Base-by-base conservation (phyloP, 2,329 filamentous ascomycete genomes). In the Mollisia scopiformis region DNA sequence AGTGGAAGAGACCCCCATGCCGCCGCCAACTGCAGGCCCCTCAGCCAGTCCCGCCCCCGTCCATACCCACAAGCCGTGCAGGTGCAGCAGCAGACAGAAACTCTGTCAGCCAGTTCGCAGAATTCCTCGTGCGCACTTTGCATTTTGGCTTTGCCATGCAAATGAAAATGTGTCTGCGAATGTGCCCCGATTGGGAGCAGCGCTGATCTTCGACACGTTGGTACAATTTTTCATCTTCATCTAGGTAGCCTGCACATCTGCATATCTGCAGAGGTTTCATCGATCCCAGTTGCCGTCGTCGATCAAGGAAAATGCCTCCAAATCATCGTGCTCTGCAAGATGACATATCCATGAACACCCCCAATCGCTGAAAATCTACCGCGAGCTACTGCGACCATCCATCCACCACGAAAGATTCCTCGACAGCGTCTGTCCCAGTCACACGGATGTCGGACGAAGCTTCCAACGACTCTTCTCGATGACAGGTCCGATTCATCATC, bases 261-360 rank as follows among this genome's bases (percentile, higher is more conserved):
- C n/a, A n/a, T 19, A 14, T 25, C 6, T 11, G 16, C 37, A 52
- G 49, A 14, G 23, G 55, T 58, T 58, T 52, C 47, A 58, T 6
- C 33, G 16, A 58, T 58, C 55, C 55, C 55, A 51, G 51, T 27
- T 19, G 10, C 23, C 10, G 16, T 27, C 14, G 41, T 50, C 57
- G 52, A 55, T 51, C 51, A 55, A 55, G 52, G 57, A 59, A 59
- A 43, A 49, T 55, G 50, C 57, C 50, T 59, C 23, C 47, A 35
- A 47, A 47, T 25, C 43, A 47, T 23, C 23, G n/a, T n/a, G 16
- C 11, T 13, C 35, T 39, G 57, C 37, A 41, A 39, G 47, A 30
- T 55, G 51, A 49, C 47, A 51, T 52, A 43, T 28, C 35, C 43
- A 41, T 21, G 25, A 49, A 27, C 28, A 31, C 14, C 51, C 31